Evolutionary conservation across 768 basidiomycete species (phyloP), one percentile per base, ranked within the genome.

Genomic region (Exidia glandulosa): DNA sequence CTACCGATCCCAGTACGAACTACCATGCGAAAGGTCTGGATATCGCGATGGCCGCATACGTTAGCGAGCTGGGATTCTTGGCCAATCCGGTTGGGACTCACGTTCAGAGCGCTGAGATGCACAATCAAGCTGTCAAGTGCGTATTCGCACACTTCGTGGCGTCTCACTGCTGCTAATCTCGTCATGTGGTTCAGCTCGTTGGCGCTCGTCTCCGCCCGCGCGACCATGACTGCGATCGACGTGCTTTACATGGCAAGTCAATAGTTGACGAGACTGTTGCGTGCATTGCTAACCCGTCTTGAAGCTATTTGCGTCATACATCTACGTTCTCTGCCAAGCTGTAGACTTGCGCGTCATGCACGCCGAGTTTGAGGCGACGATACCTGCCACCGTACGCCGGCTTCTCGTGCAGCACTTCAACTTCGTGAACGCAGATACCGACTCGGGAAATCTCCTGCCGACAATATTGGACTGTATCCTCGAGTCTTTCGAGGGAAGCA

Each of bases 21-120:
- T 93, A 90, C 67, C 88, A 88, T 64, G 81, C 78, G 47, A 94
- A 94, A 73, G 91, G 91, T 2, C 74, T 92, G 34, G 91, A 94
- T 64, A 93, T 94, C 62, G 87, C 85, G 47, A 78, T 81, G 3
- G 90, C 91, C 9, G 85, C 91, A 0, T 93, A 94, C 68, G 80
- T 85, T 2, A 77, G 85, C 48, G 91, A 94, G 71, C 80, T 94
- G 33, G 90, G 90, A 30, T 85, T 80, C 67, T 79, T 91, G 27
- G 90, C 87, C 23, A 88, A 82, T 73, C 89, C 91, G 0, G 90
- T 93, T 10, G 87, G 86, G 2, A 89, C 88, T 0, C 86, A 88
- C 65, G 82, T 90, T 54, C 89, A 93, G 66, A 87, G 85, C 1
- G 90, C 90, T 1, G 90, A 94, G 73, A 90, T 92, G 87, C 88